A percentile compares a stretch with the other conserved stretches of the same genome.
Conservation (phyloP, 257 asterid species). For the Solanum dulcamara region DNA sequence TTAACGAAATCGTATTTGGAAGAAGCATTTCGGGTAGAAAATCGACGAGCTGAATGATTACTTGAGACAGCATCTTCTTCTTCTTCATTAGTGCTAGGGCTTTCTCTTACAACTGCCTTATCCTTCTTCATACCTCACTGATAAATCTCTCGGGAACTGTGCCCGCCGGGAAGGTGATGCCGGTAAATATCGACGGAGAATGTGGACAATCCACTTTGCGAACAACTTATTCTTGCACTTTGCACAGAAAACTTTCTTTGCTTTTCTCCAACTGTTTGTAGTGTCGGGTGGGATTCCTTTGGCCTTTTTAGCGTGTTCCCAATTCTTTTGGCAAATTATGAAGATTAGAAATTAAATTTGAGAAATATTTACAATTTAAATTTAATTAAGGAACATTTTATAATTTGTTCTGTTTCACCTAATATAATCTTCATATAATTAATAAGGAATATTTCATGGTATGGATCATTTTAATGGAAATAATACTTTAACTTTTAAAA, state of each 20-base stretch:
- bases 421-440: neutral
- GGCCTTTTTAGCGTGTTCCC: neutral
- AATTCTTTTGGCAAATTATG: neutral
- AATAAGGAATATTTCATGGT: neutral
- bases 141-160: neutral
- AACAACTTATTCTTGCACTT: neutral
- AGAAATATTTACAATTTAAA: neutral
- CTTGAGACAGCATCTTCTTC: slow-evolving; percentile 19
- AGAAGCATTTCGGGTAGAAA: slow-evolving; percentile 76
- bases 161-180: neutral
- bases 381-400: neutral
- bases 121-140: slow-evolving; percentile 14
- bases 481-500: neutral
- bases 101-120: slow-evolving; percentile 34
- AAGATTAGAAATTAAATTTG: neutral
- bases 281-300: neutral
- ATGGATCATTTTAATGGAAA: neutral
- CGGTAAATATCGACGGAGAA: neutral
- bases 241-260: neutral
- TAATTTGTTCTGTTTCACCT: neutral
- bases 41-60: slow-evolving; percentile 25
- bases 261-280: neutral
- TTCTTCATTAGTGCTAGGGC: slow-evolving; percentile 14
- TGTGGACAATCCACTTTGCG: neutral
- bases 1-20: slow-evolving; percentile 97